Evolutionary conservation across 148 eudicot genomes (phyloP).

Genomic region (Camellia lanceoleosa): DNA sequence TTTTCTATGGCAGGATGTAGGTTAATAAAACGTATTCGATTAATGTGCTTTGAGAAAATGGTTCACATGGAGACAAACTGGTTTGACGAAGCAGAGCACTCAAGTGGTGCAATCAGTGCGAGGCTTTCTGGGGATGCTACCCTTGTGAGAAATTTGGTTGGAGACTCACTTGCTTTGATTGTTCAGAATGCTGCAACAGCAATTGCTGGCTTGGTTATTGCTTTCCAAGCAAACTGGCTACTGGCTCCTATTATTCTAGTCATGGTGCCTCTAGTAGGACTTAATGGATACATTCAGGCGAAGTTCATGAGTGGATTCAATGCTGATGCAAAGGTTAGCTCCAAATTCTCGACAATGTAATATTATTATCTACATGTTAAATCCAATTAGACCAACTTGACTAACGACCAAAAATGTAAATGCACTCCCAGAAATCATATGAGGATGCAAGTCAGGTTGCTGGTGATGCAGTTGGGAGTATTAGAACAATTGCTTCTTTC

Average conservation of each 20-base stretch:
- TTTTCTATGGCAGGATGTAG: conserved; percentile 24
- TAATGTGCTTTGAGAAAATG: conserved; percentile 25
- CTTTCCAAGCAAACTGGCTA: conserved; percentile 22
- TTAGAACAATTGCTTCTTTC: conserved; percentile 35
- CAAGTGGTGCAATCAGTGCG: conserved; percentile 32
- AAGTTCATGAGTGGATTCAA: conserved; percentile 13
- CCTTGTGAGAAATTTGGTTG: conserved; percentile 18
- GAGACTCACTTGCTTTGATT: conserved; percentile 17
- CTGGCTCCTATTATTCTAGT: conserved; percentile 15
- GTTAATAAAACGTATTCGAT: conserved; percentile 16
- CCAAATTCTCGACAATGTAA: too few relatives aligned
- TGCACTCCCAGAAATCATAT: conserved; percentile 2
- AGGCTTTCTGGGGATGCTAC: conserved; percentile 28
- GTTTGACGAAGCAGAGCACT: conserved; percentile 19
- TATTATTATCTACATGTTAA: neutral
- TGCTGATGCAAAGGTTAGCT: conserved; percentile 23
- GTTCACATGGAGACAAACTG: conserved; percentile 28
- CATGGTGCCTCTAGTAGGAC: conserved; percentile 16
- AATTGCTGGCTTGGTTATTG: conserved; percentile 24
- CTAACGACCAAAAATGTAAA: neutral
- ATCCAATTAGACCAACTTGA: neutral
- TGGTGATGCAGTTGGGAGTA: conserved; percentile 35
- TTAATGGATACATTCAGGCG: conserved; percentile 22
- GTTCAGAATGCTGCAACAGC: conserved; percentile 22
- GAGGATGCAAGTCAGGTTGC: conserved; percentile 40